Conservation (phyloP, 2,329 filamentous ascomycete species). For the Zymoseptoria ardabiliae region DNA sequence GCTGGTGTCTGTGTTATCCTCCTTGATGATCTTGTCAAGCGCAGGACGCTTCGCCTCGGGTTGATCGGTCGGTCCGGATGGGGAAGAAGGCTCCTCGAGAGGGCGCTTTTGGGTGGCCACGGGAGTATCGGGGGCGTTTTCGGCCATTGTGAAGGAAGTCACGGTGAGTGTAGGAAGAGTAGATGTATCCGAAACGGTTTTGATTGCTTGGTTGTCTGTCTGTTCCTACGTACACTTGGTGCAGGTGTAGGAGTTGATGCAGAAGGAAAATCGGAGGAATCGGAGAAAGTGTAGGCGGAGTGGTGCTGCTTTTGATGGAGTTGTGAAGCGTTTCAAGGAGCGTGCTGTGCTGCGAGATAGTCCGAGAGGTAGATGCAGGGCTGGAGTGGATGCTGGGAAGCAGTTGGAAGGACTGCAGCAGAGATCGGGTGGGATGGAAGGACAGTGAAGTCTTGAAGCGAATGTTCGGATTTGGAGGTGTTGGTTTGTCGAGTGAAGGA, state of each 20-base stretch:
- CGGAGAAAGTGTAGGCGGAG: slow-evolving; percentile 1
- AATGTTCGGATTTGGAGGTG: not conserved
- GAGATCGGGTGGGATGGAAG: not conserved
- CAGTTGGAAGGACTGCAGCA: not conserved
- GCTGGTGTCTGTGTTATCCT: slow-evolving; percentile 38
- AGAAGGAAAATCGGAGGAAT: slow-evolving; percentile 7
- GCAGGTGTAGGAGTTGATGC: slow-evolving; percentile 3
- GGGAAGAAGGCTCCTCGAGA: slow-evolving; percentile 92
- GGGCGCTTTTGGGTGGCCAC: slow-evolving; percentile 77
- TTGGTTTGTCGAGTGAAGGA: not conserved
- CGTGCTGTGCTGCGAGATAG: slow-evolving; percentile 4
- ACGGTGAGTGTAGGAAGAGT: slow-evolving; percentile 1
- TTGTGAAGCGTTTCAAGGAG: slow-evolving; percentile 10
- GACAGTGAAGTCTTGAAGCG: not conserved
- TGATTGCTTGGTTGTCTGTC: slow-evolving; percentile 16
- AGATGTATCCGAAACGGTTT: slow-evolving; percentile 2
- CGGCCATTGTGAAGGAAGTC: slow-evolving; percentile 21
- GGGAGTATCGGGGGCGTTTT: slow-evolving; percentile 37
- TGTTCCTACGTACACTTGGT: slow-evolving; percentile 15
- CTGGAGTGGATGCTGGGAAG: slow-evolving; percentile 1
- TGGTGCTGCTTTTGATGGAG: slow-evolving; percentile 6
- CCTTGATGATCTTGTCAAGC: slow-evolving; percentile 81
- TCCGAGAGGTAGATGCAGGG: slow-evolving; percentile 4
- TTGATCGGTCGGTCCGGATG: slow-evolving; percentile 82
- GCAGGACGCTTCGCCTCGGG: slow-evolving; percentile 96